These are phyloP conservation scores for Amoebophrya sp. DNA, from an alignment of 169 alveolate genomes.

Conservation along the genomic window DNA sequence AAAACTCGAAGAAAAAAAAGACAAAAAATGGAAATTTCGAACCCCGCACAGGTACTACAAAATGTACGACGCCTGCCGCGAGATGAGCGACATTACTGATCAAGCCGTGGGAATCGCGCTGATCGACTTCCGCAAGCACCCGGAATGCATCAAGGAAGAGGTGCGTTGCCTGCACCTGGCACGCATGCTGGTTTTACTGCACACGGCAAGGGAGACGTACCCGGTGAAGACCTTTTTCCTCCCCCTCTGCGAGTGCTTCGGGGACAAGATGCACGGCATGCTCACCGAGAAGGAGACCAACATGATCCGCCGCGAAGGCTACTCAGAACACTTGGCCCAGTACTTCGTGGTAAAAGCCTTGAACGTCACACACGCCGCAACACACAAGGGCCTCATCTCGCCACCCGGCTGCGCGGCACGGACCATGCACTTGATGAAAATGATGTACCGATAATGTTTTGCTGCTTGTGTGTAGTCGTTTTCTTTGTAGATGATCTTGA, in stretches of 20 bases:
- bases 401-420: conserved; percentile 5
- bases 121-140: background rate
- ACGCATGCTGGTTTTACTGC: background rate
- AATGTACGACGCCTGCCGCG: conserved; percentile 22
- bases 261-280: background rate
- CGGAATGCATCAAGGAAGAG: background rate
- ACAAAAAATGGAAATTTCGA: no score
- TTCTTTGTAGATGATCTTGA: no score
- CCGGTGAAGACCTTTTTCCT: conserved; percentile 15
- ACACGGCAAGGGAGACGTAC: background rate
- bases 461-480: no score
- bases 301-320: background rate
- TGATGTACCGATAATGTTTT: no score
- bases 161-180: background rate
- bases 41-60: background rate
- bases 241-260: conserved; percentile 21
- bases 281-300: background rate
- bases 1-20: no score
- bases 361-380: background rate
- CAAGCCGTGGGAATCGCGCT: background rate
- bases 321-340: conserved; percentile 18
- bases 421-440: conserved; percentile 10
- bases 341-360: background rate
- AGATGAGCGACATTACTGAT: background rate
- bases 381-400: conserved; percentile 13